These are phyloP conservation scores for Teratosphaeria viscida DNA, from an alignment of 2,329 filamentous ascomycete species.

Conservation along the genomic window DNA sequence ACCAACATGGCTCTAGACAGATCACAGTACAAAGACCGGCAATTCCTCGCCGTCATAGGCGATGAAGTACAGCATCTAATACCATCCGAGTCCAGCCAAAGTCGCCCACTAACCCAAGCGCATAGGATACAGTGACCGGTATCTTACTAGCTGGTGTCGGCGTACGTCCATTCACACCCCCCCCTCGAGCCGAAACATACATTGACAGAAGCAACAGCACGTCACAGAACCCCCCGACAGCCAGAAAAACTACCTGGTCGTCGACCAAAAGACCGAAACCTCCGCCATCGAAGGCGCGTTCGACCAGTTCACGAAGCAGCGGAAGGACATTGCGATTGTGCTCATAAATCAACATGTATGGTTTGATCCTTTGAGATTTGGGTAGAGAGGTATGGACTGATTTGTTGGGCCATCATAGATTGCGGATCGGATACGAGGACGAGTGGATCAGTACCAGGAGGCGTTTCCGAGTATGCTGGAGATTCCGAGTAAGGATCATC, in stretches of 20 bases:
- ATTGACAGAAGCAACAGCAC: conserved; percentile 48
- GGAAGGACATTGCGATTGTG: conserved; percentile 94
- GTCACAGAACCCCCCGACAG: conserved; percentile 79
- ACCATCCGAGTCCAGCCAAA: background rate
- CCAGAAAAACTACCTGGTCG: conserved; percentile 96
- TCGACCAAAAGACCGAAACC: conserved; percentile 86
- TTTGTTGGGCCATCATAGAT: conserved; percentile 45
- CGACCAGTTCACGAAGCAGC: conserved; percentile 72
- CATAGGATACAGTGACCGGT: conserved; percentile 87
- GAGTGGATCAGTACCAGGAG: conserved; percentile 82
- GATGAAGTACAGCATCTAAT: conserved; percentile 58
- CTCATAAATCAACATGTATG: conserved; percentile 95
- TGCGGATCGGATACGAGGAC: conserved; percentile 83
- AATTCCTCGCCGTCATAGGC: conserved; percentile 95
- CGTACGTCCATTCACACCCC: conserved; percentile 42
- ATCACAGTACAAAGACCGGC: conserved; percentile 63
- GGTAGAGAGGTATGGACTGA: background rate
- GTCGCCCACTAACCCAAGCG: background rate
- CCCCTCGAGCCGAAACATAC: background rate
- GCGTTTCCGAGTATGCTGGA: conserved; percentile 95
- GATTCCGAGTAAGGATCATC: conserved; percentile 97
- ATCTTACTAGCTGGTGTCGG: conserved; percentile 91
- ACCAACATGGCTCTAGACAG: conserved; percentile 47
- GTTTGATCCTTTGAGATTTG: background rate
- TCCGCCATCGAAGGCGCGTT: conserved; percentile 82